A percentile compares a stretch with the other conserved stretches of the same genome.
Evolutionary conservation across 371 early-diverging fungal species (phyloP).

Genomic region (Mortierella polycephala): DNA sequence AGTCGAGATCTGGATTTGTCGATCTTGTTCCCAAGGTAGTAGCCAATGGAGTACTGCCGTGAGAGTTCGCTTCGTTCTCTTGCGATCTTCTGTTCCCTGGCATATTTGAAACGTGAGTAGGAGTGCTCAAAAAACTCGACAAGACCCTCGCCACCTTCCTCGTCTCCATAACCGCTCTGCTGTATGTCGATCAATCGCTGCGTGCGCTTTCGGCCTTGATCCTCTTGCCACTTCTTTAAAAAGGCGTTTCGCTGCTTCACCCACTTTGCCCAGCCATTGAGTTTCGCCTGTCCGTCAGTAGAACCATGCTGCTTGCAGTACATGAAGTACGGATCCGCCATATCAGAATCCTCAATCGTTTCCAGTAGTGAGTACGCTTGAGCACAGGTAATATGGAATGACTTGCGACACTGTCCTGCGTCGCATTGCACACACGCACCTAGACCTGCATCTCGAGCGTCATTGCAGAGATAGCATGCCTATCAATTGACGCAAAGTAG

Average conservation of each 20-base stretch:
- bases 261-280: constrained; percentile 59
- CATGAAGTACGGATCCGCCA: constrained; percentile 60
- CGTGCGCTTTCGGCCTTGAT: constrained; percentile 38
- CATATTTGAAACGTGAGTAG: constrained; percentile 46
- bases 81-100: constrained; percentile 52
- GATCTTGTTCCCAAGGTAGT: constrained; percentile 40
- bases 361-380: constrained; percentile 55
- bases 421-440: constrained; percentile 64
- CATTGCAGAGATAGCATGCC: constrained; percentile 57
- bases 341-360: constrained; percentile 53
- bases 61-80: constrained; percentile 46
- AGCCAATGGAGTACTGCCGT: constrained; percentile 50
- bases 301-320: constrained; percentile 57
- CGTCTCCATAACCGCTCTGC: constrained; percentile 13
- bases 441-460: constrained; percentile 49
- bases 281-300: constrained; percentile 36
- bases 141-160: constrained; percentile 35
- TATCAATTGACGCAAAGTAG: constrained; percentile 8
- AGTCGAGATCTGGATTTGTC: constrained; percentile 48
- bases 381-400: constrained; percentile 67
- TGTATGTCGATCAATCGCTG: constrained; percentile 26
- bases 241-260: constrained; percentile 53
- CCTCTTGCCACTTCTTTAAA: constrained; percentile 35
- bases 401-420: constrained; percentile 58
- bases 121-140: constrained; percentile 55